Base-by-base conservation (phyloP, 805 yeast genomes). In the Komagataella pseudopastoris region DNA sequence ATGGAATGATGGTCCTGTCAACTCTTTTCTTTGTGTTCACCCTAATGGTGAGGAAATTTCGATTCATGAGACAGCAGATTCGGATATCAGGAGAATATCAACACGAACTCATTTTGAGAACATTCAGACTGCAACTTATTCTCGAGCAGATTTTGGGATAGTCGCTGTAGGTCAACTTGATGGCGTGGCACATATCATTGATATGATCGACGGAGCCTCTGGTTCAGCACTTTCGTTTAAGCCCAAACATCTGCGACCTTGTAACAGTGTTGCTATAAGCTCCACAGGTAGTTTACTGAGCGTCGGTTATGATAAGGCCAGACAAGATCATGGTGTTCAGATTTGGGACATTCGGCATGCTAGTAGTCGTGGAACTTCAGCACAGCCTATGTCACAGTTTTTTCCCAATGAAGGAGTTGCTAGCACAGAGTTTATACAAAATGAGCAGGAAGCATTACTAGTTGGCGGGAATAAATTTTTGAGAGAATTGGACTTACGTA, bases 1-100 rank as follows among this genome's bases (percentile, higher is more conserved):
- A 30, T 30, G 39, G 39, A 30, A 30, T 10, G 14, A 30, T 8
- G 39, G 39, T 14, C 39, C 39, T 14, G 8, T 30, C 39, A 30
- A 30, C 8, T 30, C 22, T 7, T 45, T 45, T 23, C n/a, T 86
- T 10, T 81, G 86, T 0, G 82, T 84, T 6, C 83, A 80, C 56
- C 93, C 95, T 1, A 74, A 86, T 24, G 82, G 95, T 2, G 96
- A 89, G 61, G 91, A 85, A 57, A 82, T 88, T 2, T 68, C 83
- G 0, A 71, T 86, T 8, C 83, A 82, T 59, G 77, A 76, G 55
- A 80, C 85, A 0, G 68, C 75, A 55, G 39, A 30, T 30, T 30
- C 39, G 14, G 39, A 30, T 12, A 10, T 30, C 14, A 12, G 39
- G 14, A 30, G 14, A 30, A 10, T 30, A 30, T 30, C 39, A 2